Evolutionary conservation across 208 protist species (phyloP).

Genomic region (Crithidia brevicula): DNA sequence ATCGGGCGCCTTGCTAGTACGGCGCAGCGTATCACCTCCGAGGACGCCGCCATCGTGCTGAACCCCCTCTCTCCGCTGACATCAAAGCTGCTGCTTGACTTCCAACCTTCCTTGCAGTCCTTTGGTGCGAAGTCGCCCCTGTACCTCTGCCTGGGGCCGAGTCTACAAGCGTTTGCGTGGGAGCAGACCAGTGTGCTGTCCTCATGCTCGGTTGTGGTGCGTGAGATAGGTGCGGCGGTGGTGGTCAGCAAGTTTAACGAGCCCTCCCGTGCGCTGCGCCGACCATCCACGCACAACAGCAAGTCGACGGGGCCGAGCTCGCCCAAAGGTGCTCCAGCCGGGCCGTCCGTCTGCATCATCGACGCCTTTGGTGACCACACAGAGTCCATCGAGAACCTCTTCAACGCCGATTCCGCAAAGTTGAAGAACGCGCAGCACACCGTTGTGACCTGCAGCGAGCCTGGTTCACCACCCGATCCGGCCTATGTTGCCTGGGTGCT

Average conservation of each 20-base stretch:
- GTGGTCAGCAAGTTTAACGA: conserved; percentile 44
- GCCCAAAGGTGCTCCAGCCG: conserved; percentile 9
- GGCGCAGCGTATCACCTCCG: conserved; percentile 41
- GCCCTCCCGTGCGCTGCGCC: conserved; percentile 10
- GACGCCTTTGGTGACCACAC: conserved; percentile 72
- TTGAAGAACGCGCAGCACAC: conserved; percentile 34
- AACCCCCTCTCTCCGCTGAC: conserved; percentile 23
- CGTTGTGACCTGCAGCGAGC: conserved; percentile 48
- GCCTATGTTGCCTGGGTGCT: conserved; percentile 53
- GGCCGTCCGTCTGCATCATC: conserved; percentile 45
- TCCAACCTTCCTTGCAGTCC: conserved; percentile 35
- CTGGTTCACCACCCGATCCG: conserved; percentile 35
- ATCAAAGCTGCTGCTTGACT: conserved; percentile 45
- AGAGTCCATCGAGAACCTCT: conserved; percentile 35
- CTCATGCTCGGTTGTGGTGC: conserved; percentile 51
- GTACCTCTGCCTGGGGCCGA: conserved; percentile 75
- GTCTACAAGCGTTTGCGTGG: conserved; percentile 66
- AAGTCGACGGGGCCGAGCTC: background rate
- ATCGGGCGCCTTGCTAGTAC: conserved; percentile 15
- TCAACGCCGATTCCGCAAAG: conserved; percentile 33
- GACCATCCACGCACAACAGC: conserved; percentile 8
- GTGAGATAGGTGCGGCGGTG: conserved; percentile 55
- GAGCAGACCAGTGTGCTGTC: conserved; percentile 57
- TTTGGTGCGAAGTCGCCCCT: conserved; percentile 46
- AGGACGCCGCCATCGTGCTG: conserved; percentile 27